phyloP scores from a whole-genome alignment of 2,329 filamentous ascomycete species.

The Talaromyces sp. region DNA sequence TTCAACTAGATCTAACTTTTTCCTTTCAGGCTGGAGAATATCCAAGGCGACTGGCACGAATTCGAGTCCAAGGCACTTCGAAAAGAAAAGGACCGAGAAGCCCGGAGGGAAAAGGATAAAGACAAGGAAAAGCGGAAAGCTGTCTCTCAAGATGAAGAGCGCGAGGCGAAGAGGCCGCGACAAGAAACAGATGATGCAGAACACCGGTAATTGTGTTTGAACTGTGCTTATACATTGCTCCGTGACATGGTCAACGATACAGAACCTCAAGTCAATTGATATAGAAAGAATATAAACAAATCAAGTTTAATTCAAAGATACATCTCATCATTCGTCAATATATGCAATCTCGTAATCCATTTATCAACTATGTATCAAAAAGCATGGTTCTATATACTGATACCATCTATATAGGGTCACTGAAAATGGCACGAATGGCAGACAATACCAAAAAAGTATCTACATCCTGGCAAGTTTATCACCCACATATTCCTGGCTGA shows the following conservation, averaged over 20 bases:
- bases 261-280: neutral
- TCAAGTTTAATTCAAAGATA: neutral
- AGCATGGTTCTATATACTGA: neutral
- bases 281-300: neutral
- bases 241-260: neutral
- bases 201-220: neutral
- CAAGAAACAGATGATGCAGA: constrained; percentile 19
- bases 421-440: neutral
- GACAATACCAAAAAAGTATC: neutral
- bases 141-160: constrained; percentile 27
- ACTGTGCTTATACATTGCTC: neutral
- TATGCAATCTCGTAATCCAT: neutral
- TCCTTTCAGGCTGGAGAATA: constrained; percentile 58
- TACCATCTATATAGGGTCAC: neutral
- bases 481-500: constrained; percentile 62
- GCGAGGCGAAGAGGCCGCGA: constrained; percentile 35
- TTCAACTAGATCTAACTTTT: constrained; percentile 8
- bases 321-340: neutral
- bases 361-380: neutral
- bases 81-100: constrained; percentile 71
- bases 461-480: constrained; percentile 48
- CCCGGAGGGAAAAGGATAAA: constrained; percentile 44
- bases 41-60: constrained; percentile 97
- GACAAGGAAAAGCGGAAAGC: constrained; percentile 49
- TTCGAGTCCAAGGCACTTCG: constrained; percentile 94